These are phyloP conservation scores for Arachnomyces sp. DNA, from an alignment of 2,329 filamentous ascomycete species.

Conservation along the genomic window DNA sequence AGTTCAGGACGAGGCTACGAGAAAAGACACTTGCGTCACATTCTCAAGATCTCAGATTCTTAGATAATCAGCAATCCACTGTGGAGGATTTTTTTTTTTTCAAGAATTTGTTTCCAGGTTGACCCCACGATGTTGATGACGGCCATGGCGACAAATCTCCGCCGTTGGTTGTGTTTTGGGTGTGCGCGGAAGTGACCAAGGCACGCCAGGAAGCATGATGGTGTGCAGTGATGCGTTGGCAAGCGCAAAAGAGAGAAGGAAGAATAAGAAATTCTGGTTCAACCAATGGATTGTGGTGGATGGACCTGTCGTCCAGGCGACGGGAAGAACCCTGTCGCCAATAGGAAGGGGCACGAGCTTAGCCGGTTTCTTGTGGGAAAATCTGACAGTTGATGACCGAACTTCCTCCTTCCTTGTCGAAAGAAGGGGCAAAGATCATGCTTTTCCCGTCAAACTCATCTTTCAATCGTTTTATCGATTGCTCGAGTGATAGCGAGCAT, in stretches of 20 bases:
- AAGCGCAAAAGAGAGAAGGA: conserved; percentile 9
- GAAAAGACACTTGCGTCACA: too few relatives aligned
- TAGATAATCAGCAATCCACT: too few relatives aligned
- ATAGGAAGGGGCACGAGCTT: neutral
- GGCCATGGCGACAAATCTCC: neutral
- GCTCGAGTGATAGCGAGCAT: too few relatives aligned
- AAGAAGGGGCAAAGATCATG: too few relatives aligned
- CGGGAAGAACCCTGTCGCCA: neutral
- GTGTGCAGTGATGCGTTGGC: conserved; percentile 17
- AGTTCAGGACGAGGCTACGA: neutral
- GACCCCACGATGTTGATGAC: too few relatives aligned
- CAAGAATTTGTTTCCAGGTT: too few relatives aligned
- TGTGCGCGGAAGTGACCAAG: neutral
- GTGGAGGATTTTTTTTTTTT: too few relatives aligned
- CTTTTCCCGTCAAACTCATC: too few relatives aligned
- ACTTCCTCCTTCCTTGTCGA: too few relatives aligned
- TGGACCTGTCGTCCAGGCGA: conserved; percentile 10
- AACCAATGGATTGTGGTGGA: conserved; percentile 1
- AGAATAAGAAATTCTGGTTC: conserved; percentile 1
- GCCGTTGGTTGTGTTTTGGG: neutral
- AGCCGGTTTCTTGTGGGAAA: neutral
- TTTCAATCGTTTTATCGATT: too few relatives aligned
- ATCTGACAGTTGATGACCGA: too few relatives aligned
- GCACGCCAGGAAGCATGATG: neutral
- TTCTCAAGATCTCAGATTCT: too few relatives aligned